Evolutionary conservation across 2,329 filamentous ascomycete genomes (phyloP), one percentile per base, ranked within the genome.

Genomic region (Aspergillus sp.): DNA sequence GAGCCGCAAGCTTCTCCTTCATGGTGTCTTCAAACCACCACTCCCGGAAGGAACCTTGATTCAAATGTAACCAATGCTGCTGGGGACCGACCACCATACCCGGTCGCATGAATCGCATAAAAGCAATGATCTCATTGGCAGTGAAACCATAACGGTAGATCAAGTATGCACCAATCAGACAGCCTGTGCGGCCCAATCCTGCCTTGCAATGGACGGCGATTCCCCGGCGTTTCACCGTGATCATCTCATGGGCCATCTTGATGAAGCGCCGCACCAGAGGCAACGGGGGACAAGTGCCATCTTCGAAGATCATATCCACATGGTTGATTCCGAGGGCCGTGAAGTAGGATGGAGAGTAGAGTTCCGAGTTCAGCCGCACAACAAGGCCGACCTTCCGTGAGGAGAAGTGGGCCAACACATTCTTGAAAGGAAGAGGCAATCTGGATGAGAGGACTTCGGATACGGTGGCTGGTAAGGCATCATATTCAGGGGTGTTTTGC

Each of bases 161-260:
- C 56, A 99, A 81, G 69, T 99, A 99, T 29, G 94, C 94, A 53
- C 94, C 94, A 66, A 99, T 99, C 58, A 99, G 78, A 71, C 94
- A 99, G 13, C 94, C 94, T 1, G 94, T 99, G 45, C 94, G 87
- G 23, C 94, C 94, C 17, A 99, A 85, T 45, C 94, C 94, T 64
- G 94, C 94, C 77, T 99, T 99, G 84, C 94, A 99, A 76, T 99
- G 94, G 5, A 99, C 94, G 4, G 94, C 94, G 59, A 99, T 97
- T 43, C 88, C 89, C 81, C 91, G 92, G 75, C 92, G 91, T 76
- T 88, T 89, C 47, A 92, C 81, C 1, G 87, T 92, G 67, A 99
- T 99, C 74, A 88, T 96, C 69, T 96, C 89, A 68, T 97, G 94
- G 1, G 94, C 92, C 54, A 99, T 81, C 61, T 90, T 90, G 72